These are phyloP conservation scores for Debaryomycetaceae sp. DNA, from an alignment of 1,139 yeast species.

Conservation along the genomic window DNA sequence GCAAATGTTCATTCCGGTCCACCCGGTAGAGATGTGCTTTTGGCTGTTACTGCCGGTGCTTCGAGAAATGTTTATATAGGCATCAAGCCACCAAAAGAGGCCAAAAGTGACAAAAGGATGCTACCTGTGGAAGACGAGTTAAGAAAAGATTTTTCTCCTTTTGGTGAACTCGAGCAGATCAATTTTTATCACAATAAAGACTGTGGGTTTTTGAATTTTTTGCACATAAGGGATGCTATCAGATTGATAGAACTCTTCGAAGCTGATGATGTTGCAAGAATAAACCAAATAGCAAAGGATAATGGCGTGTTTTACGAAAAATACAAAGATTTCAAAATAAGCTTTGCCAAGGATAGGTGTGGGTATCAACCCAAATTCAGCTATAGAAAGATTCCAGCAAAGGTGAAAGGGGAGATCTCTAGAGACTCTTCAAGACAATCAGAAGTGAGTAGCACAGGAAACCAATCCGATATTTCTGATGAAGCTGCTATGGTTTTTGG, in stretches of 20 bases:
- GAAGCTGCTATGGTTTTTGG: conserved; percentile 50
- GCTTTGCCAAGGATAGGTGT: conserved; percentile 48
- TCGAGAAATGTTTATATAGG: conserved; percentile 49
- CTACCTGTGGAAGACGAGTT: conserved; percentile 43
- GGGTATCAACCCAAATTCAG: conserved; percentile 46
- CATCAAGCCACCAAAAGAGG: conserved; percentile 24
- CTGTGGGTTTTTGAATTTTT: conserved; percentile 45
- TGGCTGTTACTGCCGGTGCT: conserved; percentile 49
- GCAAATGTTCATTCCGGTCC: conserved; percentile 46
- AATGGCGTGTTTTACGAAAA: conserved; percentile 36
- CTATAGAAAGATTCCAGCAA: conserved; percentile 30
- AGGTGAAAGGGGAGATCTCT: conserved; percentile 1
- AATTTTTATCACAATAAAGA: conserved; percentile 44
- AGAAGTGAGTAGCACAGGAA: conserved; percentile 5
- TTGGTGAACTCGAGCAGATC: conserved; percentile 46
- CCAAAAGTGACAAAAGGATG: conserved; percentile 10
- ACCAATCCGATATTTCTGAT: conserved; percentile 23
- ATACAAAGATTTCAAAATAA: conserved; percentile 38
- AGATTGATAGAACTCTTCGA: conserved; percentile 34
- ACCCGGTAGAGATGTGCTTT: conserved; percentile 32
- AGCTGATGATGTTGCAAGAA: conserved; percentile 14
- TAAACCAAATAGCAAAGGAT: conserved; percentile 18
- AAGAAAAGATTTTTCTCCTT: conserved; percentile 33
- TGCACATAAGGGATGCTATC: conserved; percentile 39
- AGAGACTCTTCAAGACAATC: conserved; percentile 1